Evolutionary conservation across 768 basidiomycete genomes (phyloP).

Genomic region (Dioszegia hungarica): DNA sequence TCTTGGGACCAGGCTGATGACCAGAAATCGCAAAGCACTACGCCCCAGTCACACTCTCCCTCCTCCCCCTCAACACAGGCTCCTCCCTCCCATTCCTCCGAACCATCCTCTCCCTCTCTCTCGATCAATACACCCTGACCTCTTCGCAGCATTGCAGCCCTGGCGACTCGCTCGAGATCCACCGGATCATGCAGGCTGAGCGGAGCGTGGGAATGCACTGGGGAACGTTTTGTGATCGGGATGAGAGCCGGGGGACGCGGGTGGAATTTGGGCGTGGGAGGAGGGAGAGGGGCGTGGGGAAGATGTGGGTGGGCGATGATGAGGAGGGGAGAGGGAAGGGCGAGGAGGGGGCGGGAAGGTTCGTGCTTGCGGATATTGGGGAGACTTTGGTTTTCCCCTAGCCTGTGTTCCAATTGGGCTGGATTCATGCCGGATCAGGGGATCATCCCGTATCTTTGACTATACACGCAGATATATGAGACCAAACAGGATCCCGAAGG

Average conservation of each 20-base stretch:
- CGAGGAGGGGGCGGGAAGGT: slow-evolving; percentile 19
- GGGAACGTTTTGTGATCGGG: slow-evolving; percentile 41
- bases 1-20: neutral
- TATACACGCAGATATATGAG: too few species aligned
- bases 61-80: slow-evolving; percentile 46
- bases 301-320: slow-evolving; percentile 19
- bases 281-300: slow-evolving; percentile 15
- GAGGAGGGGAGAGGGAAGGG: slow-evolving; percentile 3
- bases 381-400: slow-evolving; percentile 32
- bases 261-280: slow-evolving; percentile 38
- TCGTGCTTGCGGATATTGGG: slow-evolving; percentile 36
- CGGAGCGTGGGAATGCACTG: slow-evolving; percentile 39
- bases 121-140: slow-evolving; percentile 47
- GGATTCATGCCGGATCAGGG: too few species aligned
- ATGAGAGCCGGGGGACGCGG: slow-evolving; percentile 37
- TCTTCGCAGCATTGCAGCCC: slow-evolving; percentile 41
- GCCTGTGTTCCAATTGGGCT: too few species aligned
- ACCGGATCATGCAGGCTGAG: slow-evolving; percentile 23
- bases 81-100: slow-evolving; percentile 47
- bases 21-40: slow-evolving; percentile 43
- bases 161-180: slow-evolving; percentile 34
- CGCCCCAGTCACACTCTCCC: slow-evolving; percentile 36
- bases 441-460: too few species aligned
- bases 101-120: slow-evolving; percentile 42
- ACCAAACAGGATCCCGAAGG: too few species aligned